These are phyloP conservation scores for Cystobasidium ongulense DNA, from an alignment of 768 basidiomycete genomes.

Conservation along the genomic window DNA sequence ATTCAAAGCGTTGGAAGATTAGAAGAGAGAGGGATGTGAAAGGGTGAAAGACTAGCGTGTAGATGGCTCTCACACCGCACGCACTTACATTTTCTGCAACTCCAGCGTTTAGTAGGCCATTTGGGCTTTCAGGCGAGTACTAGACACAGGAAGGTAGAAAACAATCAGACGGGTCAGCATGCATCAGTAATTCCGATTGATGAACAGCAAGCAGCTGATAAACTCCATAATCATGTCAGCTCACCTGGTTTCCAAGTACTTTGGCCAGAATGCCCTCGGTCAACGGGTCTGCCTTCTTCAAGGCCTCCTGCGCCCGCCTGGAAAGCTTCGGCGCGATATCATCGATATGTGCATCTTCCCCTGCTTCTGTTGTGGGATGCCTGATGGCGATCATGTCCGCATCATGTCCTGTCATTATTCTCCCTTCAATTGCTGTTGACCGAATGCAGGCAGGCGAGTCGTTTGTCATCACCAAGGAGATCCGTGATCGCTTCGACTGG, in stretches of 20 bases:
- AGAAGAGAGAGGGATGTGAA: neutral
- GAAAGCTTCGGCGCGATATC: neutral
- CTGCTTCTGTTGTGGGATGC: neutral
- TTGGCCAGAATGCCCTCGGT: constrained; percentile 9
- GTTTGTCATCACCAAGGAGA: too few relatives aligned
- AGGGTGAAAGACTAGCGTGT: neutral
- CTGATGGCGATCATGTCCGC: neutral
- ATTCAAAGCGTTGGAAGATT: neutral
- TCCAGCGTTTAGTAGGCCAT: constrained; percentile 25
- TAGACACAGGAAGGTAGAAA: too few relatives aligned
- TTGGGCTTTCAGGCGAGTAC: constrained; percentile 21
- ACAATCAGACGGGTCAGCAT: too few relatives aligned
- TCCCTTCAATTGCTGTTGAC: too few relatives aligned
- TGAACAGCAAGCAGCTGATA: neutral
- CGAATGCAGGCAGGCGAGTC: too few relatives aligned
- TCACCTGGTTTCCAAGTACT: constrained; percentile 20
- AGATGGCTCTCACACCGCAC: neutral
- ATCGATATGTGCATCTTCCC: neutral
- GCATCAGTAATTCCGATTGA: too few relatives aligned
- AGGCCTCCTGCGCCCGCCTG: constrained; percentile 7
- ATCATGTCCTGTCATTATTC: too few relatives aligned
- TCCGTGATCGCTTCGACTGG: too few relatives aligned
- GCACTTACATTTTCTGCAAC: constrained; percentile 21
- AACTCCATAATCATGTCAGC: neutral
- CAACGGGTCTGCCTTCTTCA: neutral